Percentiles rank a stretch among this genome's conserved stretches.
Evolutionary conservation across 805 yeast genomes (phyloP).

Genomic region (Yarrowia hollandica): DNA sequence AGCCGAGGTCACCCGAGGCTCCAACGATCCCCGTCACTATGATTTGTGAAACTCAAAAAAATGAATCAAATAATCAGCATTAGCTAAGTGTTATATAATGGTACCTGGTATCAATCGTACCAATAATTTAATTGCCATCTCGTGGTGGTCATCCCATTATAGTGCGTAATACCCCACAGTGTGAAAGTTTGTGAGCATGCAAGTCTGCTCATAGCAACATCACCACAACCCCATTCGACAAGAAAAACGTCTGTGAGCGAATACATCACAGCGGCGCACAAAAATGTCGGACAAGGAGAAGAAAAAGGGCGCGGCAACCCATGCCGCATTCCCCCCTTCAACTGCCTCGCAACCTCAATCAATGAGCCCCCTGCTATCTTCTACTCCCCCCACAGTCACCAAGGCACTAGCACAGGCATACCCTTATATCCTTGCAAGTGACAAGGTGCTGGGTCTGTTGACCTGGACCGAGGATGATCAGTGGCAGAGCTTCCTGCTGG

Average conservation of each 20-base stretch:
- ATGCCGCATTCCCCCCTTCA: conserved; percentile 43
- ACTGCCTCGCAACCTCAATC: conserved; percentile 45
- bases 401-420: conserved; percentile 79
- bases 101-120: not conserved
- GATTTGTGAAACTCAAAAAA: not conserved
- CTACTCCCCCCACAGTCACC: conserved; percentile 90
- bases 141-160: not conserved
- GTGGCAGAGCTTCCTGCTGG: conserved; percentile 68
- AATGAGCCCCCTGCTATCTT: conserved; percentile 78
- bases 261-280: not conserved
- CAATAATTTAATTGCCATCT: conserved; percentile 13
- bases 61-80: too few species aligned
- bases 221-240: conserved; percentile 8
- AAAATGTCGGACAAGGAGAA: conserved; percentile 25
- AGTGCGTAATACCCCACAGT: conserved; percentile 21
- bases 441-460: conserved; percentile 64
- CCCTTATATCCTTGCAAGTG: conserved; percentile 76
- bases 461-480: conserved; percentile 91
- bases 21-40: not conserved
- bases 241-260: not conserved
- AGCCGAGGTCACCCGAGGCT: conserved; percentile 9
- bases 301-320: conserved; percentile 35
- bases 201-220: conserved; percentile 17
- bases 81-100: not conserved
- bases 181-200: conserved; percentile 29